phyloP scores from a whole-genome alignment of 2,329 filamentous ascomycete genomes.

The Coniochaeta sp. region DNA sequence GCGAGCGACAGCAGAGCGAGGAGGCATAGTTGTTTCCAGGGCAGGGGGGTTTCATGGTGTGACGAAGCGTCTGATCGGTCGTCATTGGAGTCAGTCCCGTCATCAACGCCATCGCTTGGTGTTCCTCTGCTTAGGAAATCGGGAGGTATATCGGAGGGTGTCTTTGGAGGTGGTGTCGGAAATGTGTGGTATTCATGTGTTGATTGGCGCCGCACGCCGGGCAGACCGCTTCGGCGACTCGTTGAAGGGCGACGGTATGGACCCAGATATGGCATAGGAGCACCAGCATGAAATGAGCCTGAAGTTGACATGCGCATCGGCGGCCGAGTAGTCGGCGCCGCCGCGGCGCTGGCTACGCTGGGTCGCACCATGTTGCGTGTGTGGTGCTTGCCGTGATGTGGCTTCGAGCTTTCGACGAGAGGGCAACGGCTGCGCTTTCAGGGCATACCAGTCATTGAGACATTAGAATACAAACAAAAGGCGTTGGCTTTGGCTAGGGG shows the following conservation, averaged over 20 bases:
- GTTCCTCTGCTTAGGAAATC: background rate
- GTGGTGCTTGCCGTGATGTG: background rate
- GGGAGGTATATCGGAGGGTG: conserved; percentile 41
- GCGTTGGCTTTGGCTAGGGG: too few species aligned
- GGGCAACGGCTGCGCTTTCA: background rate
- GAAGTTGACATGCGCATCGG: conserved; percentile 22
- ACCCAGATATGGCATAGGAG: conserved; percentile 33
- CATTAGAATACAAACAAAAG: background rate
- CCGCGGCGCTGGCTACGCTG: conserved; percentile 8
- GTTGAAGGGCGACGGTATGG: conserved; percentile 11
- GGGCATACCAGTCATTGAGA: background rate
- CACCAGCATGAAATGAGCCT: conserved; percentile 45
- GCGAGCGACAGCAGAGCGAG: conserved; percentile 83
- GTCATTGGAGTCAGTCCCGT: conserved; percentile 2
- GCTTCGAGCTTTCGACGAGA: background rate
- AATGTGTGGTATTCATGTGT: conserved; percentile 72
- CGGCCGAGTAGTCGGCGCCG: conserved; percentile 1
- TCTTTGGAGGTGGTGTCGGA: conserved; percentile 64
- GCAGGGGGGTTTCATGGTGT: conserved; percentile 64
- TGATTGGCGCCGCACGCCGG: conserved; percentile 28
- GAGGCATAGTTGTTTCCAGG: conserved; percentile 73
- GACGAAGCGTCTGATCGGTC: conserved; percentile 14
- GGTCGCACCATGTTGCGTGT: conserved; percentile 12
- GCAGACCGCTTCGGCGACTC: conserved; percentile 12
- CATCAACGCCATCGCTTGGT: conserved; percentile 4